These are phyloP conservation scores for Podaxis rugospora DNA, from an alignment of 768 basidiomycete genomes.

Conservation along the genomic window DNA sequence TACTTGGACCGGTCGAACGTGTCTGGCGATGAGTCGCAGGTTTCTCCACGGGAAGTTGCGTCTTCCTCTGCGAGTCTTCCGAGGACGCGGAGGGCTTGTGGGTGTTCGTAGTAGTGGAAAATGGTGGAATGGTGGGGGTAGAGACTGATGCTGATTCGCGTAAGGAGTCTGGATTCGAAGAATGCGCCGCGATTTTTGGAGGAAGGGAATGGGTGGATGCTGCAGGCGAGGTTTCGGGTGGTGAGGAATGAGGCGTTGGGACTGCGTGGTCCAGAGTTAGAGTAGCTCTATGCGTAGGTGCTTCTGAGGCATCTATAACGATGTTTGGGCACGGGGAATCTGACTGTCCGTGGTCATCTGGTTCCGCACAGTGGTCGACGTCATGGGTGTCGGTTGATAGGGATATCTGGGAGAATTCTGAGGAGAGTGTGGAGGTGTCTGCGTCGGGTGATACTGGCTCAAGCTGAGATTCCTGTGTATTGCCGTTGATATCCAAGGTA, in stretches of 20 bases:
- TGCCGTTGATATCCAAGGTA: conserved; percentile 46
- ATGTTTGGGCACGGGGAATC: conserved; percentile 33
- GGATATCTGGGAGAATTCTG: conserved; percentile 36
- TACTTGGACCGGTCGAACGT: conserved; percentile 62
- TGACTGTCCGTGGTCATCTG: conserved; percentile 7
- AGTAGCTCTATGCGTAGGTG: conserved; percentile 24
- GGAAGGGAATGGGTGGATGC: conserved; percentile 9
- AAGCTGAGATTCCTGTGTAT: background rate
- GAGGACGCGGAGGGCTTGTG: conserved; percentile 13
- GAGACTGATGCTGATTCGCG: conserved; percentile 9
- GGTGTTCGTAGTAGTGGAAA: conserved; percentile 12
- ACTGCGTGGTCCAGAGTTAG: conserved; percentile 8
- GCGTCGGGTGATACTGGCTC: conserved; percentile 19
- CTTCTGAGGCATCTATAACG: conserved; percentile 39
- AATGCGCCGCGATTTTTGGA: background rate
- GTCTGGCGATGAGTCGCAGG: conserved; percentile 34
- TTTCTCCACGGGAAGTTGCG: conserved; percentile 17
- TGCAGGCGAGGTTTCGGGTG: conserved; percentile 10
- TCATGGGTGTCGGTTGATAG: conserved; percentile 18
- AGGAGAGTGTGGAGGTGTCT: conserved; percentile 22
- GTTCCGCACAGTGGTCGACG: background rate
- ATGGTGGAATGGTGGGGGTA: conserved; percentile 3
- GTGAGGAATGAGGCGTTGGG: background rate
- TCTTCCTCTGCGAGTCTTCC: conserved; percentile 12
- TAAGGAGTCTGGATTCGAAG: background rate